These are phyloP conservation scores for Beauveria australis DNA, from an alignment of 2,329 filamentous ascomycete genomes.

Conservation along the genomic window DNA sequence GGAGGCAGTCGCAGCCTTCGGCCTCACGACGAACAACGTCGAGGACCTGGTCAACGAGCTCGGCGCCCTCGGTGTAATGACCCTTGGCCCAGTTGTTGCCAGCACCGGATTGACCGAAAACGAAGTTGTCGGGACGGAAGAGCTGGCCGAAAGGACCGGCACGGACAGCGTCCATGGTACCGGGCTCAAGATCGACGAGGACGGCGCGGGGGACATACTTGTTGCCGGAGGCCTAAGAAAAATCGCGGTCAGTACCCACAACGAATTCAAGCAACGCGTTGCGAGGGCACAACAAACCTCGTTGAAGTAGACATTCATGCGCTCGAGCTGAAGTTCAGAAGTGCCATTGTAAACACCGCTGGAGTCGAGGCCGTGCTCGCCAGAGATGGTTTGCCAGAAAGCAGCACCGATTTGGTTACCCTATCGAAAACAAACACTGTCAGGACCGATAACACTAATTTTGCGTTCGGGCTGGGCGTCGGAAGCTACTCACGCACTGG, in stretches of 20 bases:
- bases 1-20: conserved; percentile 97
- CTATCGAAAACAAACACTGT: conserved; percentile 41
- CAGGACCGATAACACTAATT: conserved; percentile 21
- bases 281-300: conserved; percentile 35
- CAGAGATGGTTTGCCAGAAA: conserved; percentile 90
- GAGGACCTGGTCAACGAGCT: conserved; percentile 95
- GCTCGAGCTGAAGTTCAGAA: conserved; percentile 98
- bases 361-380: conserved; percentile 94
- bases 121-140: conserved; percentile 99
- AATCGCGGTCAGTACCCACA: conserved; percentile 6
- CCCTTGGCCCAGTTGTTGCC: conserved; percentile 99
- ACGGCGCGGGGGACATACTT: conserved; percentile 99
- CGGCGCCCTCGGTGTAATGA: conserved; percentile 99
- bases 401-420: conserved; percentile 99
- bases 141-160: conserved; percentile 97
- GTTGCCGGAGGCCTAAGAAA: conserved; percentile 77
- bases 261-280: neutral
- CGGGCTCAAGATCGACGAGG: conserved; percentile 97
- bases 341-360: conserved; percentile 98
- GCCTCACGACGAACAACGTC: conserved; percentile 98
- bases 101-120: conserved; percentile 98
- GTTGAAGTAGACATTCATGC: conserved; percentile 99
- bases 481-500: conserved; percentile 70
- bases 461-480: neutral
- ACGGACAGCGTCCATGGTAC: conserved; percentile 99